A percentile compares a stretch with the other conserved stretches of the same genome.
phyloP scores from a whole-genome alignment of 495 filamentous ascomycete species.

The Lasiosphaeriaceae sp. region DNA sequence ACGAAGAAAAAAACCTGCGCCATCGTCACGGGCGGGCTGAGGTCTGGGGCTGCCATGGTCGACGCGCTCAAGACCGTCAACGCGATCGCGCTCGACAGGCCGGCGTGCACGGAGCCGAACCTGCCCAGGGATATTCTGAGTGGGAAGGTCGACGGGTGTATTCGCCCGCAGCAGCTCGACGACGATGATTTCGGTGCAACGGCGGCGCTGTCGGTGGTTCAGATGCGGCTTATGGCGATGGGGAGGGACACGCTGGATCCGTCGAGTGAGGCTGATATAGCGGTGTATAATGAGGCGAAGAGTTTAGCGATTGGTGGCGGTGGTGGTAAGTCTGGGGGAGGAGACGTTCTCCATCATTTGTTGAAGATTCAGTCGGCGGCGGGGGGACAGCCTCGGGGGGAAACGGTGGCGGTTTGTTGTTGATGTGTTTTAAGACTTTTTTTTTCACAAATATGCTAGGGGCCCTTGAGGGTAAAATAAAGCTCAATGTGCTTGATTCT shows the following conservation, averaged over 20 bases:
- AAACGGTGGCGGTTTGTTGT: too few relatives aligned
- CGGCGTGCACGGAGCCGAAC: slow-evolving; percentile 49
- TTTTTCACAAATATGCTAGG: too few relatives aligned
- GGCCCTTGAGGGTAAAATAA: too few relatives aligned
- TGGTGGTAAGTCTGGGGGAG: not conserved
- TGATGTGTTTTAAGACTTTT: too few relatives aligned
- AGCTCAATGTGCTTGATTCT: too few relatives aligned
- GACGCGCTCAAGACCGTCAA: slow-evolving; percentile 53
- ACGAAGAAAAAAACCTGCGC: slow-evolving; percentile 50
- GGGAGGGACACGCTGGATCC: slow-evolving; percentile 1
- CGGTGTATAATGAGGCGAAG: not conserved
- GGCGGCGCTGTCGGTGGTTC: not conserved
- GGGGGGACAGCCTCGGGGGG: too few relatives aligned
- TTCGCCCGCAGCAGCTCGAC: not conserved
- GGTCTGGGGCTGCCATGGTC: slow-evolving; percentile 59
- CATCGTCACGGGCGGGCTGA: slow-evolving; percentile 62
- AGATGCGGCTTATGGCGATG: slow-evolving; percentile 8
- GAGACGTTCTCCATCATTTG: too few relatives aligned
- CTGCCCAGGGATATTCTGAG: slow-evolving; percentile 36
- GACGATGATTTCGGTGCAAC: slow-evolving; percentile 4
- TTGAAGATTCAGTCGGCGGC: too few relatives aligned
- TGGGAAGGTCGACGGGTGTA: not conserved
- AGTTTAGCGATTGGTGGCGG: too few relatives aligned
- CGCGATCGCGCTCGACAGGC: slow-evolving; percentile 54
- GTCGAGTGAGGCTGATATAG: not conserved